Conservation (phyloP, 768 basidiomycete species). For the Mycena belliarum region DNA sequence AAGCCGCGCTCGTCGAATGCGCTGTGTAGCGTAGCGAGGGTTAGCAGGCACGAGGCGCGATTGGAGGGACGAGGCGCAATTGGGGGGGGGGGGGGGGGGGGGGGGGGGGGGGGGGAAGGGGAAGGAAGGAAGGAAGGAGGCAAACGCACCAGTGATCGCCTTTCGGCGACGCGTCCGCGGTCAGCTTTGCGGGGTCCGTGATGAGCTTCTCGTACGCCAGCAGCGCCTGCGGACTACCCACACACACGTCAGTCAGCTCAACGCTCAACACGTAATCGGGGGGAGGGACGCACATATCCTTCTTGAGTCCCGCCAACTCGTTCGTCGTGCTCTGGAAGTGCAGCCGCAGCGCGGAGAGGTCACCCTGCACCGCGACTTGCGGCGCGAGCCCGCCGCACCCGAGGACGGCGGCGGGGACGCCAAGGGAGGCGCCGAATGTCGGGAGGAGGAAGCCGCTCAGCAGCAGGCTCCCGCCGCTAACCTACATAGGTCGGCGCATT, state of each 20-base stretch:
- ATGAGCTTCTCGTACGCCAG: conserved; percentile 27
- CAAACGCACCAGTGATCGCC: conserved; percentile 30
- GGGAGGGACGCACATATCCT: conserved; percentile 21
- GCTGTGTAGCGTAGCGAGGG: too few relatives aligned
- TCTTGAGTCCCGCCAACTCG: conserved; percentile 24
- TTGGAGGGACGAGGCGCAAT: too few relatives aligned
- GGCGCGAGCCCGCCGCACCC: conserved; percentile 29
- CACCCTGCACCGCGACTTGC: conserved; percentile 29
- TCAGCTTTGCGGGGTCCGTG: conserved; percentile 22
- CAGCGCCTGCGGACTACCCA: conserved; percentile 24
- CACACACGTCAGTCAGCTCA: not conserved
- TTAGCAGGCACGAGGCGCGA: too few relatives aligned
- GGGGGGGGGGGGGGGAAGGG: too few relatives aligned
- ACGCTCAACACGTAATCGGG: not conserved
- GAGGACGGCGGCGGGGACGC: conserved; percentile 25
- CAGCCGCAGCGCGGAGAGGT: conserved; percentile 25
- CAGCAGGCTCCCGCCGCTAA: conserved; percentile 29
- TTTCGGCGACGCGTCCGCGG: conserved; percentile 27
- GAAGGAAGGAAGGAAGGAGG: too few relatives aligned
- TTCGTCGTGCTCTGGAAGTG: conserved; percentile 30
- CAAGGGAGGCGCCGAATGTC: conserved; percentile 26
- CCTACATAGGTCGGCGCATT: too few relatives aligned
- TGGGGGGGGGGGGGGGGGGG: too few relatives aligned
- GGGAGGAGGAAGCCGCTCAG: conserved; percentile 31
- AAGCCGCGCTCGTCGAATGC: conserved; percentile 30